Evolutionary conservation across 31 red algal species (phyloP), one percentile per base, ranked within the genome.

Genomic region (Endocladia muricata): DNA sequence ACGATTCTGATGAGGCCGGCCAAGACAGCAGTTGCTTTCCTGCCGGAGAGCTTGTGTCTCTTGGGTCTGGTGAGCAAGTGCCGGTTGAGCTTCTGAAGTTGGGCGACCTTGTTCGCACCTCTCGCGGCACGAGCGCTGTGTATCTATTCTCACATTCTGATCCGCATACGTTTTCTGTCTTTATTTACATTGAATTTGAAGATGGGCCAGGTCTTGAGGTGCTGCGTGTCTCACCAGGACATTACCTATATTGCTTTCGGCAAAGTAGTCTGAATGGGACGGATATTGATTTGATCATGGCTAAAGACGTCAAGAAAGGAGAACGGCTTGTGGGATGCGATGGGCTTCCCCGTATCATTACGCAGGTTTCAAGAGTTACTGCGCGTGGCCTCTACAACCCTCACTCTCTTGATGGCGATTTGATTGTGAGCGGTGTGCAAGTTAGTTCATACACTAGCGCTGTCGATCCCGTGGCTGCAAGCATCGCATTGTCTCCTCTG

Each of bases 141-240:
- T 77, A 26, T 60, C 29, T 77, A 3, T 77, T 77, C 48, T 58
- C 73, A 4, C 73, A 77, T 56, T 35, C 33, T 15, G 73, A 77
- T 55, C 40, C 22, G 9, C n/a, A 40, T 11, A 44, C 13, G 4
- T 47, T 11, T 21, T 29, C 70, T 13, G 29, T 2, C 1, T 74
- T 74, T 74, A 44, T 74, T 36, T 44, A n/a, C 41, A 38, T 74
- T 3, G 25, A 9, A 29, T 58, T 58, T 58, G 9, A 9, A 9
- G 55, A 29, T 58, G 25, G 3, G 31, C 55, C 25, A 3, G 55
- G 55, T 4, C 55, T 4, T 29, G 55, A 29, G 9, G 31, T 22
- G 55, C 25, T 58, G 2, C 25, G 55, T 22, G 25, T 58, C 4
- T 58, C 55, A 3, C 55, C 55, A 9, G 9, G 55, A 2, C 55